Conservation (phyloP, 2,329 filamentous ascomycete species). For the Penicillium sp. region DNA sequence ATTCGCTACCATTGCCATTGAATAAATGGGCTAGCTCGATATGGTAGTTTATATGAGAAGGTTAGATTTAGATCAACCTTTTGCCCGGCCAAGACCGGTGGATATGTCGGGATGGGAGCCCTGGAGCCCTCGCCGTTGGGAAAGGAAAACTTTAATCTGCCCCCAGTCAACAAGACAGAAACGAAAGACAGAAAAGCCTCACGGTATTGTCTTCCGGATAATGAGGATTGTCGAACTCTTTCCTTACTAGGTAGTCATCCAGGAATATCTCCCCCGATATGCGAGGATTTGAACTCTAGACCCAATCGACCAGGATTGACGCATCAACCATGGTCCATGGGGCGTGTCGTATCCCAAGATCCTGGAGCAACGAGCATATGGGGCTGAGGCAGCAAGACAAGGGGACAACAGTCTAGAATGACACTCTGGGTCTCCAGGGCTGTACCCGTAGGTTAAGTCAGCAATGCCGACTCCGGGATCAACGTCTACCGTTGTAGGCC, state of each 20-base stretch:
- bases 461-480: constrained; percentile 9
- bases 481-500: constrained; percentile 3
- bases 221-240: not conserved
- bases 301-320: constrained; percentile 1
- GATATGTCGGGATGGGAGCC: constrained; percentile 7
- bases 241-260: not conserved
- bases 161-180: not conserved
- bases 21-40: not conserved
- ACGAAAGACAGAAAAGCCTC: not conserved
- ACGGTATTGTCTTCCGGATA: not conserved
- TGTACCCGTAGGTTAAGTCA: not conserved
- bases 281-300: not conserved
- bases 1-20: not conserved
- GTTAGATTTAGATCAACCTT: not conserved
- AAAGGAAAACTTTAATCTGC: constrained; percentile 5
- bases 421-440: constrained; percentile 1
- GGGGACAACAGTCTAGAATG: constrained; percentile 13
- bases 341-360: constrained; percentile 12
- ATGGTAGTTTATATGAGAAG: not conserved
- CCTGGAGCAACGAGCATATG: constrained; percentile 23
- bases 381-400: constrained; percentile 12
- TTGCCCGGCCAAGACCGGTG: constrained; percentile 1
- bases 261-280: not conserved
- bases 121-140: constrained; percentile 3
- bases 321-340: not conserved